Base-by-base conservation (phyloP, 2,329 filamentous ascomycete genomes). In the Coniochaeta sp. region DNA sequence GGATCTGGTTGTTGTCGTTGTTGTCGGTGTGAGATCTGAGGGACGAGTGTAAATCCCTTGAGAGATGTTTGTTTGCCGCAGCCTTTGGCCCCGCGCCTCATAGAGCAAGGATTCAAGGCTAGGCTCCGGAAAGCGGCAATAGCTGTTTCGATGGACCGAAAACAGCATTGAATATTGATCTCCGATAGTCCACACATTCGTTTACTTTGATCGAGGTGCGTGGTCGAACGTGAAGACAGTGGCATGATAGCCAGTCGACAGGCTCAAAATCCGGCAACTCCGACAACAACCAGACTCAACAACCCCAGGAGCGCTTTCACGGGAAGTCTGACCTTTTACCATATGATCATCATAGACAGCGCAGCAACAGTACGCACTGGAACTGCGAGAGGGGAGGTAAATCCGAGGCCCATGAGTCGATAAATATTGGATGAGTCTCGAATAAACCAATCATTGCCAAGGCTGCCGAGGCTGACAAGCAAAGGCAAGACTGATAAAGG, bases 61-160 rank as follows among this genome's bases (percentile, higher is more conserved):
- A 26, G 54, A 58, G 56, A 26, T 47, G 55, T 60, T 58, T 85
- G 76, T 86, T 69, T 69, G 77, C 80, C 79, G 76, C 80, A 74
- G 83, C 82, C 81, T 85, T 86, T 86, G 81, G 82, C 79, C 77
- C 73, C 69, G 69, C 71, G 69, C 71, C 73, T 75, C 73, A 78
- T 80, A 62, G 74, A 65, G 69, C 66, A 64, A 71, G 67, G 26
- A 14, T 72, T 72, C 73, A 72, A 77, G 75, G 71, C 68, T 67
- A 69, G 78, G 79, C 80, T 84, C 81, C 82, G 78, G 74, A 74
- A 77, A 78, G 79, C 74, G 75, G 79, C 74, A 66, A 60, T 59
- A 36, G 30, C 59, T 54, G 44, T 4, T 17, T 52, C 19, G 47
- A 52, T 52, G 24, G n/a, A n/a, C n/a, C n/a, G n/a, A n/a, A 56